A percentile compares a stretch with the other conserved stretches of the same genome.
Evolutionary conservation across 2,329 filamentous ascomycete species (phyloP).

Genomic region (Pseudogymnoascus sp.): DNA sequence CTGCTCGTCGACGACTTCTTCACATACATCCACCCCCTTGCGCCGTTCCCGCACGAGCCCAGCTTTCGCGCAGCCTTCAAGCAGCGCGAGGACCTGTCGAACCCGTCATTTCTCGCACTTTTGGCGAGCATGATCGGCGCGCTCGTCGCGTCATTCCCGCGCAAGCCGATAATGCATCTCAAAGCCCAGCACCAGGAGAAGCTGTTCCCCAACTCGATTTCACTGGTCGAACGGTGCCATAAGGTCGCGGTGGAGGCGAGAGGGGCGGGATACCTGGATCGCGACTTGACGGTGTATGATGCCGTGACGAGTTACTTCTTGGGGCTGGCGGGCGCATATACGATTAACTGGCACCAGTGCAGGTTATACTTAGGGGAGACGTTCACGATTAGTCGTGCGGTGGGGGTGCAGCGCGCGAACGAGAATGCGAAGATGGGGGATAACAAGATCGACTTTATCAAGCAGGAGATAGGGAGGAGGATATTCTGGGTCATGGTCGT

Average conservation of each 20-base stretch:
- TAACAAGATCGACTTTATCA: constrained; percentile 54
- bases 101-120: constrained; percentile 62
- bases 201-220: constrained; percentile 62
- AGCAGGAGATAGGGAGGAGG: constrained; percentile 66
- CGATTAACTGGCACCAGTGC: constrained; percentile 59
- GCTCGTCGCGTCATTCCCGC: constrained; percentile 70
- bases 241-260: constrained; percentile 63
- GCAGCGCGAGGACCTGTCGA: constrained; percentile 59
- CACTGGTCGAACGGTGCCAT: constrained; percentile 65
- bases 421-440: constrained; percentile 23
- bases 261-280: constrained; percentile 52
- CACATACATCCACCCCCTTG: constrained; percentile 71
- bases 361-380: constrained; percentile 69
- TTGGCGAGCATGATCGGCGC: constrained; percentile 68
- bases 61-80: constrained; percentile 66
- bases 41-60: constrained; percentile 72
- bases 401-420: constrained; percentile 57
- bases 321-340: constrained; percentile 60
- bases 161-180: constrained; percentile 63
- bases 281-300: constrained; percentile 51
- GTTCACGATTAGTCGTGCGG: constrained; percentile 60
- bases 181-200: constrained; percentile 59
- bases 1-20: constrained; percentile 76
- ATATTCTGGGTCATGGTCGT: constrained; percentile 83
- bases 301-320: constrained; percentile 73